Percentiles rank a stretch among this genome's conserved stretches.
Conservation (phyloP, 176 grass and related monocot genomes). For the Carex kokanica region DNA sequence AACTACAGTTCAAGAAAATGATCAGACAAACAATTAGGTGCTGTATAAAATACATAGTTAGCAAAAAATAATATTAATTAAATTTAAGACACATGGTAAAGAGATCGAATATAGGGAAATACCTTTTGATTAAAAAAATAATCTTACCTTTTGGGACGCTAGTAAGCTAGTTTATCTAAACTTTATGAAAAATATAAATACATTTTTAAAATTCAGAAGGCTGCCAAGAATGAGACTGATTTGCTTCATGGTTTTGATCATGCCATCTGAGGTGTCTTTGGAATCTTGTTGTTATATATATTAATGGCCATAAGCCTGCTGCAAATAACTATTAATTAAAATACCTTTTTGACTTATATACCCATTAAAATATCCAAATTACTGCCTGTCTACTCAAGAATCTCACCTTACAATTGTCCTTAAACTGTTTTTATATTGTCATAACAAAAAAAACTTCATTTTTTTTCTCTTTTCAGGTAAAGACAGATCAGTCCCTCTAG, state of each 20-base stretch:
- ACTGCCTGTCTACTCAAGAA: background rate
- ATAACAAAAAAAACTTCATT: background rate
- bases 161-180: background rate
- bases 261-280: background rate
- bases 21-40: background rate
- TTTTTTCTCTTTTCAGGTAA: background rate
- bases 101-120: too few relatives aligned
- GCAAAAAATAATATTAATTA: conserved; percentile 1
- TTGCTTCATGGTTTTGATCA: conserved; percentile 2
- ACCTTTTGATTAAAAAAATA: background rate
- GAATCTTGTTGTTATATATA: conserved; percentile 20
- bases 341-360: background rate
- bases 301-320: background rate
- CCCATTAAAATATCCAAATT: conserved; percentile 1
- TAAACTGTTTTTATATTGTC: too few relatives aligned
- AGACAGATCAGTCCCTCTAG: too few relatives aligned
- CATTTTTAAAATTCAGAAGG: background rate
- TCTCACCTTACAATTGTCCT: too few relatives aligned
- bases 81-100: background rate
- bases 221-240: conserved; percentile 12
- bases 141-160: background rate
- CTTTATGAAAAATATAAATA: background rate
- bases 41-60: background rate
- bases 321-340: conserved; percentile 13
- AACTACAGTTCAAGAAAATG: background rate